A percentile compares a stretch with the other conserved stretches of the same genome.
phyloP scores from a whole-genome alignment of 768 basidiomycete genomes.

The Fomitopsis serialis region DNA sequence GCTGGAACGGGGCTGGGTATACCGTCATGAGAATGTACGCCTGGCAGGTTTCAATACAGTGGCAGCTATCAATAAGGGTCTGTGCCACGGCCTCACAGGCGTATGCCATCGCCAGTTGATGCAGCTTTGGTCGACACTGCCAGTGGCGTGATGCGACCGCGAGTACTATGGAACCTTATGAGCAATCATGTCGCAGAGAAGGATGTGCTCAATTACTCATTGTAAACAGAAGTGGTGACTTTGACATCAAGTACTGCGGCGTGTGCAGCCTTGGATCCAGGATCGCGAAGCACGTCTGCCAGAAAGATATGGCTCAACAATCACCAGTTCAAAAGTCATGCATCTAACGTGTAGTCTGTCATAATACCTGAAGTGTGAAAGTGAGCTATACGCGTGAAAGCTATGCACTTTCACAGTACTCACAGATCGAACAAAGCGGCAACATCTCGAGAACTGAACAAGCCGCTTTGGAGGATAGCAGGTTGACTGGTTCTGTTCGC shows the following conservation, averaged over 20 bases:
- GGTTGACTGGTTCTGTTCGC: background rate
- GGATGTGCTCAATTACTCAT: conserved; percentile 34
- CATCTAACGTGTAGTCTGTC: conserved; percentile 39
- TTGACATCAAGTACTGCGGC: conserved; percentile 41
- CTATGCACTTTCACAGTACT: conserved; percentile 14
- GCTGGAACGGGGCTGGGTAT: conserved; percentile 51
- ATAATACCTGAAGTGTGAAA: conserved; percentile 35
- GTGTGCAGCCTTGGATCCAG: conserved; percentile 46
- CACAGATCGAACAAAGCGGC: conserved; percentile 42
- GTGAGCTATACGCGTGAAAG: background rate
- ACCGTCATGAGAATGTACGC: conserved; percentile 60
- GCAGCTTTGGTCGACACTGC: conserved; percentile 41
- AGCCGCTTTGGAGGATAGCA: background rate
- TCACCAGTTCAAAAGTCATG: conserved; percentile 1
- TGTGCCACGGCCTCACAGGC: conserved; percentile 48
- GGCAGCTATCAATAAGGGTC: conserved; percentile 44
- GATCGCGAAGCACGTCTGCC: conserved; percentile 46
- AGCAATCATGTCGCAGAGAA: background rate
- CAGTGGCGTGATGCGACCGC: conserved; percentile 61
- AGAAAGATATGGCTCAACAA: conserved; percentile 20
- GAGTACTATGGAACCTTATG: conserved; percentile 38
- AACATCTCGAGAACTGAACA: background rate
- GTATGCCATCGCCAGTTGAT: conserved; percentile 47
- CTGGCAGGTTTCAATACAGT: conserved; percentile 64
- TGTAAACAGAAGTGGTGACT: conserved; percentile 46